phyloP scores from a whole-genome alignment of 148 eudicot genomes.

The Chenopodium quinoa region DNA sequence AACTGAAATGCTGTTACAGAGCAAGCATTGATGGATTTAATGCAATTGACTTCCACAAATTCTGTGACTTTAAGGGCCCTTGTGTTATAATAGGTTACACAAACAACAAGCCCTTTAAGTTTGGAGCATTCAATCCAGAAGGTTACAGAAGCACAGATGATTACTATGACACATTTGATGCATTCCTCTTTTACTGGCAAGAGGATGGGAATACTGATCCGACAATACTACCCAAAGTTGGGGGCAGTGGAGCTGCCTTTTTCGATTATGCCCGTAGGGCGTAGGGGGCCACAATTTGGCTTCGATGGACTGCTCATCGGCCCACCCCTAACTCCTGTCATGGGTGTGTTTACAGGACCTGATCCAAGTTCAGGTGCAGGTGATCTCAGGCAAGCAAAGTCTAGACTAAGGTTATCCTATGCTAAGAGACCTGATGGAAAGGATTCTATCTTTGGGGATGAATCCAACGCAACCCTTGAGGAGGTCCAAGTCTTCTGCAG shows the following conservation, averaged over 20 bases:
- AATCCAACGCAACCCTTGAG: conserved; percentile 45
- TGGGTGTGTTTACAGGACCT: conserved; percentile 76
- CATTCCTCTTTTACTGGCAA: conserved; percentile 85
- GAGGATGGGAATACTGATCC: conserved; percentile 38
- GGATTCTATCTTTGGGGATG: conserved; percentile 78
- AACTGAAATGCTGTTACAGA: conserved; percentile 85
- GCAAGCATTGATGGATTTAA: conserved; percentile 82
- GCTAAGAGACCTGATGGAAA: conserved; percentile 83
- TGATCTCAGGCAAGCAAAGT: conserved; percentile 80
- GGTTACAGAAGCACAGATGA: conserved; percentile 94
- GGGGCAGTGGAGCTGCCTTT: conserved; percentile 80
- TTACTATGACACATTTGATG: conserved; percentile 75
- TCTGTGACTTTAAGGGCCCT: conserved; percentile 89
- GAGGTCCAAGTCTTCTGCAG: conserved; percentile 83
- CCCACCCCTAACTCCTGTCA: conserved; percentile 70
- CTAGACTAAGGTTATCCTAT: conserved; percentile 78
- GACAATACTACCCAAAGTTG: conserved; percentile 68
- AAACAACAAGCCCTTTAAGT: conserved; percentile 49
- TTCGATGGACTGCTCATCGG: conserved; percentile 85
- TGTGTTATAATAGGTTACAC: conserved; percentile 89
- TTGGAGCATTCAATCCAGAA: conserved; percentile 93
- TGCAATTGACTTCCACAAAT: conserved; percentile 73
- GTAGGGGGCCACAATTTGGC: conserved; percentile 80
- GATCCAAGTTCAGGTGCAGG: conserved; percentile 78
- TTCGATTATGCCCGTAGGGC: conserved; percentile 71